Evolutionary conservation across 371 early-diverging fungal species (phyloP), one percentile per base, ranked within the genome.

Genomic region (Polyrhizophydium stewartii): DNA sequence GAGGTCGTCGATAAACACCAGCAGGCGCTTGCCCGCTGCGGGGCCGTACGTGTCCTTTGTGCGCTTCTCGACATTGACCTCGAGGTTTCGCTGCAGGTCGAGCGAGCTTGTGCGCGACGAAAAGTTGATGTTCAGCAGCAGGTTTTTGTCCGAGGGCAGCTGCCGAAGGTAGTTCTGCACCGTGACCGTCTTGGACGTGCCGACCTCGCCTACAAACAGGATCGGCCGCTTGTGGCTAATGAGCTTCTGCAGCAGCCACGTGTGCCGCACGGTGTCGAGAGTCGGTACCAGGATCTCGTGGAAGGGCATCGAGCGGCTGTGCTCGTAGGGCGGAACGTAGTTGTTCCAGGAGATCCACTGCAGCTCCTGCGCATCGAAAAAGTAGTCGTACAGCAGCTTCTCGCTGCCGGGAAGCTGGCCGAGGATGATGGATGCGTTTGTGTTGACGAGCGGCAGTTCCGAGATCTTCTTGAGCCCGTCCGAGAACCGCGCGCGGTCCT

Each of bases 31-130:
- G 6, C 82, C 82, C 0, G 79, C 79, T 0, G 78, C 63, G 0
- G 84, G 84, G 13, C 84, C 84, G 60, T 82, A 84, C 32, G 84
- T 82, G 56, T 84, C 84, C 62, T 84, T 84, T 30, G 82, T 82
- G 24, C 82, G 58, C 59, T 84, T 84, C 49, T 84, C 84, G 5
- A 84, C 80, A 53, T 82, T 81, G 1, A 73, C 79, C 62, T 84
- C 84, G 62, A 84, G 38, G 58, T 79, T 81, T 55, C 73, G 61
- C 62, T 84, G 84, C 46, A 84, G 76, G 69, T 80, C 79, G 33
- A 82, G 52, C 5, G 78, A 78, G 21, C 68, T 80, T 2, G 84
- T 84, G 27, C 84, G 55, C 22, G 76, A 75, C 1, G 82, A 82
- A 51, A 84, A 80, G 62, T 79, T 84, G 62, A 81, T 76, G 56